A percentile compares a stretch with the other conserved stretches of the same genome.
phyloP scores from a whole-genome alignment of 1,284 basidiomycete species.

The Cutaneotrichosporon curvatum region DNA sequence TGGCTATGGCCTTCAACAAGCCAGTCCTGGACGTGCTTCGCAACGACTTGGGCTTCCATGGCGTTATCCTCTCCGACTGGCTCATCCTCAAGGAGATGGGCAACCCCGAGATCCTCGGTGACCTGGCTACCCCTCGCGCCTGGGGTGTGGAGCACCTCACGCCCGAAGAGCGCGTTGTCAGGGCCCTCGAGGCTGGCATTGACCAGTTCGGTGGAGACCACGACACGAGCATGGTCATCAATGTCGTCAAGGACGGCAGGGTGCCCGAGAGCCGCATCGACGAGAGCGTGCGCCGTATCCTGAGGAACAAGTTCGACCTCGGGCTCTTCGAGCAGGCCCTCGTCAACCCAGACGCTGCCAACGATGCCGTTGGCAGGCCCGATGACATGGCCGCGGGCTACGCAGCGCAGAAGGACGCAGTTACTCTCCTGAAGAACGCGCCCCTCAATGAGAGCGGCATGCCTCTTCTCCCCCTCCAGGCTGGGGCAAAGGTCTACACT shows the following conservation, averaged over 20 bases:
- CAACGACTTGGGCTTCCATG: slow-evolving; percentile 6
- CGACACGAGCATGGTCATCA: slow-evolving; percentile 7
- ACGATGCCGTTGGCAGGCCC: slow-evolving; percentile 2
- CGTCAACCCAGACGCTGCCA: slow-evolving; percentile 8
- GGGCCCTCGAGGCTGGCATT: slow-evolving; percentile 15
- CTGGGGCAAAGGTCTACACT: slow-evolving; percentile 6
- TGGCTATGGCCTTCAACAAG: slow-evolving; percentile 19
- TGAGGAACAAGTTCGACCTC: slow-evolving; percentile 12
- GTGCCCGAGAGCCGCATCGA: slow-evolving; percentile 15
- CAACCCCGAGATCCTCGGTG: slow-evolving; percentile 4
- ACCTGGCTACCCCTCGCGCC: slow-evolving; percentile 4
- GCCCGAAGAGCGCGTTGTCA: slow-evolving; percentile 9
- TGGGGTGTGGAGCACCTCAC: slow-evolving; percentile 18
- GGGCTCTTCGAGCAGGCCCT: slow-evolving; percentile 13
- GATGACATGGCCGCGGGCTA: slow-evolving; percentile 5
- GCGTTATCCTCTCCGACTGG: slow-evolving; percentile 20
- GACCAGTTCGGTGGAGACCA: slow-evolving; percentile 18
- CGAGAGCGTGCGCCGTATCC: slow-evolving; percentile 5
- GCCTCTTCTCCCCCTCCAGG: slow-evolving; percentile 1
- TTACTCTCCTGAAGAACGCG: slow-evolving; percentile 9
- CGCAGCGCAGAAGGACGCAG: slow-evolving; percentile 10
- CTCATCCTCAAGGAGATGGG: slow-evolving; percentile 3
- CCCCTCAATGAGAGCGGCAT: too few species aligned
- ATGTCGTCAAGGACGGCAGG: slow-evolving; percentile 8
- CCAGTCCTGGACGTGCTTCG: slow-evolving; percentile 6